Evolutionary conservation across 2,329 filamentous ascomycete species (phyloP), one percentile per base, ranked within the genome.

Genomic region (Verruconis gallopava): DNA sequence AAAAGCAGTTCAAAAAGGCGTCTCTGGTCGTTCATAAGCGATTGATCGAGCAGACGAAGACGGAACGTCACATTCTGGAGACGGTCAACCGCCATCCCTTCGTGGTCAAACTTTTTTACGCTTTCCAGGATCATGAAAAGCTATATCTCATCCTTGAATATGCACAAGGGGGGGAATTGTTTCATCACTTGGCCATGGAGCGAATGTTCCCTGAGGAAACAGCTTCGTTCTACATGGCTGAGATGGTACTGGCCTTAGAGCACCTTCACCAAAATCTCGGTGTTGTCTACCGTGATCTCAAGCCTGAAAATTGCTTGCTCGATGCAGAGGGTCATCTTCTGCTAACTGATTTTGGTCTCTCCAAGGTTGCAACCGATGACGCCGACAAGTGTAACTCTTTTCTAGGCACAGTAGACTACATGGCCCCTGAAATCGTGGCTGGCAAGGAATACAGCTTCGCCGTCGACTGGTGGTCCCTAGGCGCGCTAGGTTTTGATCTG

Each of bases 401-500:
- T 50, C 76, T 95, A 6, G 91, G 91, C 39, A 98, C 91, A 0
- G 81, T 95, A 45, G 91, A 96, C 59, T 98, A 98, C 71, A 98
- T 98, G 91, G 93, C 91, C 0, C 91, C 91, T 1, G 91, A 98
- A 63, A 83, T 98, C 40, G 77, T 98, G 46, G 74, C 79, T 47
- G 88, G 86, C 47, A 79, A 83, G 49, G 79, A 84, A 50, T 98
- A 98, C 59, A 88, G 89, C 55, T 89, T 88, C 60, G 80, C 86
- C 1, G 93, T 95, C 14, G 91, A 98, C 64, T 98, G 89, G 89
- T 98, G 91, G 91, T 94, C 88, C 3, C 79, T 98, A 37, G 91
- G 93, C 25, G 88, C 89, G 2, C 73, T 98, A 36, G 86, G 85
- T 22, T 93, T 80, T 60, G 91, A 98, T 58, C 69, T 98, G 25